Conservation (phyloP, 371 early-diverging fungal species). For the Lichtheimia ramosa region DNA sequence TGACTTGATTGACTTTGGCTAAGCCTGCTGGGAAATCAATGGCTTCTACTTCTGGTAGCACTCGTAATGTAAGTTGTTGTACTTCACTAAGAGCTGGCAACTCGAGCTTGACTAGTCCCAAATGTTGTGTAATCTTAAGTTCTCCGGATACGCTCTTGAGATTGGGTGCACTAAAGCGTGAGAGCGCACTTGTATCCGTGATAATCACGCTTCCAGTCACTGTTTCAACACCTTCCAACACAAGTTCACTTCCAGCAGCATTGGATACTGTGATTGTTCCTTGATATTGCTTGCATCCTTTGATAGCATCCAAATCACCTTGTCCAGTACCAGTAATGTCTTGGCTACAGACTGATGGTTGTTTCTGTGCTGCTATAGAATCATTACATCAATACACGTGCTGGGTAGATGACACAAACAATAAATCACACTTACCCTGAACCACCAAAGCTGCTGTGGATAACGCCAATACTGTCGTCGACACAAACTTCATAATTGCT, state of each 20-base stretch:
- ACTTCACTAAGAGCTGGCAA: slow-evolving; percentile 41
- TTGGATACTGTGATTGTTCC: slow-evolving; percentile 46
- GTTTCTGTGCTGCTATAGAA: not conserved
- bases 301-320: slow-evolving; percentile 47
- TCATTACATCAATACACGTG: not conserved
- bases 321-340: slow-evolving; percentile 33
- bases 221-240: slow-evolving; percentile 36
- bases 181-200: slow-evolving; percentile 33
- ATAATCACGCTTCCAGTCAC: slow-evolving; percentile 46
- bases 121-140: slow-evolving; percentile 49
- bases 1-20: slow-evolving; percentile 29
- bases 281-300: slow-evolving; percentile 40
- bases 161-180: slow-evolving; percentile 37
- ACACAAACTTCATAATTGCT: too few species aligned
- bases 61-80: slow-evolving; percentile 36
- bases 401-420: not conserved
- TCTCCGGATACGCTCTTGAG: slow-evolving; percentile 46
- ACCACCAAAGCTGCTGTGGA: not conserved
- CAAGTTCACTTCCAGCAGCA: slow-evolving; percentile 14
- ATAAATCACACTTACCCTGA: not conserved
- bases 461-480: not conserved
- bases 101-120: slow-evolving; percentile 32
- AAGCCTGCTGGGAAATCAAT: slow-evolving; percentile 50
- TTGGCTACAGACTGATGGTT: slow-evolving; percentile 19
- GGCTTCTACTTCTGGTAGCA: slow-evolving; percentile 44